phyloP scores from a whole-genome alignment of 108 stramenopile genomes.

The Schizochytrium sp. region DNA sequence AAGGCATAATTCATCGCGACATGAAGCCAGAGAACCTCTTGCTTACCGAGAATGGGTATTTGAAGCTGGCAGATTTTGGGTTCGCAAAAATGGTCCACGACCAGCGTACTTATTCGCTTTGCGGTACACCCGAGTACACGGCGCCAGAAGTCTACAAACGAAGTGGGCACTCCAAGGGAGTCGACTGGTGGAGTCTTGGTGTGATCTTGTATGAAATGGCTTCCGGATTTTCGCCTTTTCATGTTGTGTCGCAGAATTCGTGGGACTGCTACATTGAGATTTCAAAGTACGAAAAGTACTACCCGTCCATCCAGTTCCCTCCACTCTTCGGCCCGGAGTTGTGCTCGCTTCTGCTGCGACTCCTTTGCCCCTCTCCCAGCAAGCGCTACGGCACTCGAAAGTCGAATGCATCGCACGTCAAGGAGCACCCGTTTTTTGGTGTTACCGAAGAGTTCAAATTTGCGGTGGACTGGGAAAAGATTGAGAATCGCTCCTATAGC shows the following conservation, averaged over 20 bases:
- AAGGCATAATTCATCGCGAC: slow-evolving; percentile 40
- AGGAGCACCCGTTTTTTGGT: not conserved
- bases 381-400: slow-evolving; percentile 4
- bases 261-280: slow-evolving; percentile 17
- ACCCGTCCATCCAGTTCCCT: slow-evolving; percentile 4
- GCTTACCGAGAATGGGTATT: slow-evolving; percentile 24
- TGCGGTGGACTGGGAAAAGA: not conserved
- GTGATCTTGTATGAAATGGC: slow-evolving; percentile 84
- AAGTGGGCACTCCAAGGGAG: slow-evolving; percentile 88
- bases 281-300: not conserved
- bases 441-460: not conserved
- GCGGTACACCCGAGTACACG: slow-evolving; percentile 49
- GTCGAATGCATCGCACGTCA: slow-evolving; percentile 12
- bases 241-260: slow-evolving; percentile 29
- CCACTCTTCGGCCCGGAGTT: not conserved
- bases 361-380: not conserved
- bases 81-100: slow-evolving; percentile 32
- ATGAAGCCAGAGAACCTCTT: slow-evolving; percentile 40
- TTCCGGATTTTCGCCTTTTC: slow-evolving; percentile 87
- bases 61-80: slow-evolving; percentile 39
- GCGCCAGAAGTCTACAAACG: slow-evolving; percentile 70
- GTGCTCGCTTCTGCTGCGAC: not conserved
- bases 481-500: not conserved
- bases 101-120: slow-evolving; percentile 40
- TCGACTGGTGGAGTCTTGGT: slow-evolving; percentile 86